These are phyloP conservation scores for Parathielavia hyrcaniae DNA, from an alignment of 495 filamentous ascomycete species.

Conservation along the genomic window DNA sequence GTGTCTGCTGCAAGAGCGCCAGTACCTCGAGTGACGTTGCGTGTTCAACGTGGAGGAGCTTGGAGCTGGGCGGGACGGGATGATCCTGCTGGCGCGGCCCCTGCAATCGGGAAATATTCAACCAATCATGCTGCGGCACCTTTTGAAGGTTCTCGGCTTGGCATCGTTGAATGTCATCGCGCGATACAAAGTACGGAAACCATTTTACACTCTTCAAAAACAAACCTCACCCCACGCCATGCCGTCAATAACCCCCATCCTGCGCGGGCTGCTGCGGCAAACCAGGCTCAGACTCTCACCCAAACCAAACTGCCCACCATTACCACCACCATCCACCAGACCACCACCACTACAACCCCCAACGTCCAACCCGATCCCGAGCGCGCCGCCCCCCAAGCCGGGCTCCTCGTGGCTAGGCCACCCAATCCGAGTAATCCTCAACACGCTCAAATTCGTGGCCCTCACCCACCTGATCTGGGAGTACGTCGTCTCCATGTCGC, in stretches of 20 bases:
- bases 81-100: neutral
- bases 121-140: conserved; percentile 13
- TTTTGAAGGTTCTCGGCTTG: conserved; percentile 1
- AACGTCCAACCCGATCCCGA: neutral
- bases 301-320: neutral
- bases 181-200: neutral
- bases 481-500: conserved; percentile 47
- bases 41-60: neutral
- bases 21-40: neutral
- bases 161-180: neutral
- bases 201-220: neutral
- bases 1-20: neutral
- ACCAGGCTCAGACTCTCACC: neutral
- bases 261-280: conserved; percentile 8
- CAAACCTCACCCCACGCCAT: neutral
- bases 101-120: conserved; percentile 15
- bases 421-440: conserved; percentile 34
- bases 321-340: conserved; percentile 1
- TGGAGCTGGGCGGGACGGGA: neutral
- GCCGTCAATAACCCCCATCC: conserved; percentile 10
- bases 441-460: conserved; percentile 42
- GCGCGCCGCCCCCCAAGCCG: neutral
- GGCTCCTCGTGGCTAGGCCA: conserved; percentile 26
- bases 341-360: neutral
- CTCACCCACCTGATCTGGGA: conserved; percentile 54